Conservation (phyloP, 176 grass and related monocot genomes). For the Paspalum vaginatum region DNA sequence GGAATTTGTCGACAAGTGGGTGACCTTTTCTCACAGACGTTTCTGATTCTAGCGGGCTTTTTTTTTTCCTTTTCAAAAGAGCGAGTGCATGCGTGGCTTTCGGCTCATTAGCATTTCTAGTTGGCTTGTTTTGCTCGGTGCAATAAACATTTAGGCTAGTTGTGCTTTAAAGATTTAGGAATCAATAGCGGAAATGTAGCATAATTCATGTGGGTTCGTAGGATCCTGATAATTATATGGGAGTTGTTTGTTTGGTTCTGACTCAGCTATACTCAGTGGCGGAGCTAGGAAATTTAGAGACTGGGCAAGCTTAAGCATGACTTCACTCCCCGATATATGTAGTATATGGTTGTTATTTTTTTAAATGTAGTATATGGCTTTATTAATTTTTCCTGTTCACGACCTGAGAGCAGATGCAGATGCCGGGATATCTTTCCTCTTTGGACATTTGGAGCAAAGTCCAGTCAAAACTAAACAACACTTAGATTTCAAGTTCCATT, state of each 20-base stretch:
- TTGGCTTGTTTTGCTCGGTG: not conserved
- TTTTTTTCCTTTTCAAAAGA: not conserved
- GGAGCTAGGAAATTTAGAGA: too few relatives aligned
- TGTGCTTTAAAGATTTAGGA: slow-evolving; percentile 22
- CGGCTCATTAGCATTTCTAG: slow-evolving; percentile 18
- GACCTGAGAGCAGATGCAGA: too few relatives aligned
- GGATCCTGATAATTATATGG: not conserved
- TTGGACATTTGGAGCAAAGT: too few relatives aligned
- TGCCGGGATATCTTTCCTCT: too few relatives aligned
- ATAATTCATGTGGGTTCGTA: not conserved
- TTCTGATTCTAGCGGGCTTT: not conserved
- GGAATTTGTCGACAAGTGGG: slow-evolving; percentile 68
- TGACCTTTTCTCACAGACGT: not conserved
- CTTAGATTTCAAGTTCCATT: too few relatives aligned
- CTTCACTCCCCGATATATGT: too few relatives aligned
- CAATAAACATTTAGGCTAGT: slow-evolving; percentile 1
- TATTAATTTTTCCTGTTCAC: too few relatives aligned
- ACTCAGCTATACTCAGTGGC: not conserved
- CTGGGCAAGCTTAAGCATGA: too few relatives aligned
- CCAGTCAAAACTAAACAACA: too few relatives aligned
- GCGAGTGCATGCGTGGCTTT: not conserved
- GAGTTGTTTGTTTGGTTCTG: not conserved
- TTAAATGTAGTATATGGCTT: too few relatives aligned
- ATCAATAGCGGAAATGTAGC: not conserved
- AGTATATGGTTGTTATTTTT: too few relatives aligned